phyloP scores from a whole-genome alignment of 208 protist genomes.

The Trichomonas tenax region DNA sequence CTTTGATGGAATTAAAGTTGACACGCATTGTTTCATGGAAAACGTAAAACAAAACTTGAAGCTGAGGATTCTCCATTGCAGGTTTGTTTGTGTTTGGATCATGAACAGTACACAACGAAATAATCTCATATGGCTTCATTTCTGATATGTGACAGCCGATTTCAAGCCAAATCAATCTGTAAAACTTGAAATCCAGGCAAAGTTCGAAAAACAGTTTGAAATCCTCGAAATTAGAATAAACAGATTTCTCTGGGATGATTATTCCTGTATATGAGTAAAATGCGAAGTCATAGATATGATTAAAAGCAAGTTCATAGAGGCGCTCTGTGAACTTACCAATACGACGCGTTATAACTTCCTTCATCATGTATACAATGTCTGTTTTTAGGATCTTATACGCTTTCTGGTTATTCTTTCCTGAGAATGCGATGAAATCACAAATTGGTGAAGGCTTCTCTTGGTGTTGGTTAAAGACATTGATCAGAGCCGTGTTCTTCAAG shows the following conservation, averaged over 20 bases:
- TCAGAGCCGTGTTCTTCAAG: neutral
- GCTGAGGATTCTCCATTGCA: neutral
- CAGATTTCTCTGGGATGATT: neutral
- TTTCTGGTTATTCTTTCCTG: neutral
- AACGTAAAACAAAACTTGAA: neutral
- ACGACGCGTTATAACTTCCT: neutral
- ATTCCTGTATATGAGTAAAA: neutral
- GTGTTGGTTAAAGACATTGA: neutral
- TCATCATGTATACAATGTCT: neutral
- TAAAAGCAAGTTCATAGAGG: neutral
- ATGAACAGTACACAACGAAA: neutral
- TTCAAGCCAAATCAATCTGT: neutral
- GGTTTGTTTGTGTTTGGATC: neutral
- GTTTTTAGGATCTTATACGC: neutral
- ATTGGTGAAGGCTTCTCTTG: neutral
- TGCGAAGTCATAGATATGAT: neutral
- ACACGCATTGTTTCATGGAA: neutral
- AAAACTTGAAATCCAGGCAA: neutral
- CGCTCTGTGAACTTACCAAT: neutral
- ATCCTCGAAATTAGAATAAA: neutral
- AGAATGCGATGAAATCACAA: neutral
- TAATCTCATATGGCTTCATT: neutral
- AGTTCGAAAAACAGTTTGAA: neutral
- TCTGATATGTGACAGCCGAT: neutral
- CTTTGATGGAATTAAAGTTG: neutral